Evolutionary conservation across 257 asterid genomes (phyloP).

Genomic region (Solanum boliviense): DNA sequence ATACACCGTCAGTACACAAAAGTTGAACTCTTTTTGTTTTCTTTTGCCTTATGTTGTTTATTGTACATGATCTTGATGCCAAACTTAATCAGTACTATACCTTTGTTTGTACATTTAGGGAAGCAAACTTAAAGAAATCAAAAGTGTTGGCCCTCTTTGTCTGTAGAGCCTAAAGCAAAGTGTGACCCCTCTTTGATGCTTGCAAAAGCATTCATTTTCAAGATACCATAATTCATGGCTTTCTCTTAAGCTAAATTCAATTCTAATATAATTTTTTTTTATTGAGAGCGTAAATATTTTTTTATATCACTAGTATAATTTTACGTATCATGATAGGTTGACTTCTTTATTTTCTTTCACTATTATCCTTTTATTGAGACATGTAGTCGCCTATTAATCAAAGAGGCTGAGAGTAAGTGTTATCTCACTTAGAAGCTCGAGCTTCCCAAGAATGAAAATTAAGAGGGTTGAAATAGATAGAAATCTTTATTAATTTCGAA

Average conservation of each 20-base stretch:
- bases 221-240: conserved; percentile 5
- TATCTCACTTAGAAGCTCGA: background rate
- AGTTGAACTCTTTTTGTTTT: background rate
- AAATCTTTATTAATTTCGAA: background rate
- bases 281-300: background rate
- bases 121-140: conserved; percentile 28
- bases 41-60: background rate
- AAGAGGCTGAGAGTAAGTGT: background rate
- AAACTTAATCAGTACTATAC: conserved; percentile 61
- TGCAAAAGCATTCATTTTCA: conserved; percentile 19
- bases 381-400: background rate
- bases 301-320: background rate
- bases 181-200: conserved; percentile 9
- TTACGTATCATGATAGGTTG: background rate
- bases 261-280: too few species aligned
- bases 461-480: background rate
- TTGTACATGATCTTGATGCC: conserved; percentile 29
- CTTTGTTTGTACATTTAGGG: conserved; percentile 24
- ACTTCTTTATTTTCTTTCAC: background rate
- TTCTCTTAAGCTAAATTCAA: background rate
- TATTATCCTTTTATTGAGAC: background rate
- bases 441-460: background rate
- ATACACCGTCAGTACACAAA: background rate
- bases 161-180: conserved; percentile 24
- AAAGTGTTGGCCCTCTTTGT: conserved; percentile 35